These are phyloP conservation scores for Talaromyces islandicus DNA, from an alignment of 2,329 filamentous ascomycete genomes.

Conservation along the genomic window DNA sequence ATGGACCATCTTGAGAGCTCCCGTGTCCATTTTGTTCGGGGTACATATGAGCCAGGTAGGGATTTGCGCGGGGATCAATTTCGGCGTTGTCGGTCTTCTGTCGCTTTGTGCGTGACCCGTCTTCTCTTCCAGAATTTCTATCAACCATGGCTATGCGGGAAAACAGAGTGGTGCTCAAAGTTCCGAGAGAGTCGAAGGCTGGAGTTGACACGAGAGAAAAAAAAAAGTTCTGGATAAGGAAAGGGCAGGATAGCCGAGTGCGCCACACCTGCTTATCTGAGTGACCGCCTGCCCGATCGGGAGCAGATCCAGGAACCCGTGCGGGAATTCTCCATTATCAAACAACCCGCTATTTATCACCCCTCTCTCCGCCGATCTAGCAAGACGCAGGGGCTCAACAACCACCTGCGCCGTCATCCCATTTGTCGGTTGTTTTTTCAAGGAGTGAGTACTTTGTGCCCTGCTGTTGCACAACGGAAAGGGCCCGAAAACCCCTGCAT, in stretches of 20 bases:
- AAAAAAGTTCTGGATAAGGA: conserved; percentile 17
- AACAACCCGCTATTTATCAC: conserved; percentile 2
- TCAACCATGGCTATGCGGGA: conserved; percentile 44
- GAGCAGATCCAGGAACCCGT: conserved; percentile 1
- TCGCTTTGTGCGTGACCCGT: conserved; percentile 48
- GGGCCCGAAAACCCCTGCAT: neutral
- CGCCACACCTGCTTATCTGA: conserved; percentile 9
- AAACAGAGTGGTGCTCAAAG: neutral
- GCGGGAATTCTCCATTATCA: conserved; percentile 6
- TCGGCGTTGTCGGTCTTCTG: conserved; percentile 46
- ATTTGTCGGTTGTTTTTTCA: neutral
- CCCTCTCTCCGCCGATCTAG: neutral
- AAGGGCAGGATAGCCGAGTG: neutral
- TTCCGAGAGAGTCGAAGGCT: neutral
- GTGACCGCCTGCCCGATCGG: conserved; percentile 9
- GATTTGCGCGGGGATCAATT: conserved; percentile 60
- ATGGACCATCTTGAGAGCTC: conserved; percentile 37
- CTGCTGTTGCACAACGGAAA: neutral
- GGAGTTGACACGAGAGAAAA: conserved; percentile 11
- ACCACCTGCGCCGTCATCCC: neutral
- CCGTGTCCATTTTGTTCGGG: conserved; percentile 43
- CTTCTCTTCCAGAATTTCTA: conserved; percentile 49
- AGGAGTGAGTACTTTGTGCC: neutral
- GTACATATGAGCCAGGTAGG: conserved; percentile 88
- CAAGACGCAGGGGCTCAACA: neutral